Percentiles rank a stretch among this genome's conserved stretches.
Conservation (phyloP, 805 yeast species). For the Starmerella cellae region DNA sequence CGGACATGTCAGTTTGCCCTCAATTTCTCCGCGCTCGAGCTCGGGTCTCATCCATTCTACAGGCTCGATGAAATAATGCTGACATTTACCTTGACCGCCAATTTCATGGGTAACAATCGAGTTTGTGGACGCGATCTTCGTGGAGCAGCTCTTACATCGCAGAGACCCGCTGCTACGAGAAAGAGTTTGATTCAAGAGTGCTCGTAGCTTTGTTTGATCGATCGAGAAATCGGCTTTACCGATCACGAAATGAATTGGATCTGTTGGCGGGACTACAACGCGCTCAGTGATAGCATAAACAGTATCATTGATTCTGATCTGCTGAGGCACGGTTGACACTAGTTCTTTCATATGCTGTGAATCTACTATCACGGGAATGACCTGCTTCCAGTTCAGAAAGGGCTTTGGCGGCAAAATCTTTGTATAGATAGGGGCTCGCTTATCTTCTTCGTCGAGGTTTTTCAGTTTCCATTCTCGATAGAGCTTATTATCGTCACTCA, state of each 20-base stretch:
- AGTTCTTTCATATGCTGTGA: neutral
- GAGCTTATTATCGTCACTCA: conserved; percentile 23
- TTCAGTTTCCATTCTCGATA: conserved; percentile 32
- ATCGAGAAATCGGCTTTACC: neutral
- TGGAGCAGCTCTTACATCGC: conserved; percentile 76
- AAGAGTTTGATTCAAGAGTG: conserved; percentile 15
- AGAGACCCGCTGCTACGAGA: conserved; percentile 22
- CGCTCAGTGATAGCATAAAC: conserved; percentile 10
- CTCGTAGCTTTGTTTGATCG: conserved; percentile 2
- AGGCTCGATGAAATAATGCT: conserved; percentile 82
- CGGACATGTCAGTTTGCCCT: conserved; percentile 79
- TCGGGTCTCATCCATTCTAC: conserved; percentile 83
- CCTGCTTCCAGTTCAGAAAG: conserved; percentile 18
- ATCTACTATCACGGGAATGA: conserved; percentile 5
- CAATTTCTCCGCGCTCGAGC: conserved; percentile 57
- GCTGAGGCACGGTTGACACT: neutral
- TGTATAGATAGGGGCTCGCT: conserved; percentile 28
- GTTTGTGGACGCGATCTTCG: conserved; percentile 47
- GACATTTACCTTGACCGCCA: conserved; percentile 35
- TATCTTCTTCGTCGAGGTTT: conserved; percentile 19
- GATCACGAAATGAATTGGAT: neutral
- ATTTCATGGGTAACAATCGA: conserved; percentile 45
- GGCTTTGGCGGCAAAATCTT: conserved; percentile 22
- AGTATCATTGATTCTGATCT: conserved; percentile 5
- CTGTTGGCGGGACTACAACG: conserved; percentile 2